A percentile compares a stretch with the other conserved stretches of the same genome.
These are phyloP conservation scores for Alternaria panax DNA, from an alignment of 2,329 filamentous ascomycete genomes.

Conservation along the genomic window DNA sequence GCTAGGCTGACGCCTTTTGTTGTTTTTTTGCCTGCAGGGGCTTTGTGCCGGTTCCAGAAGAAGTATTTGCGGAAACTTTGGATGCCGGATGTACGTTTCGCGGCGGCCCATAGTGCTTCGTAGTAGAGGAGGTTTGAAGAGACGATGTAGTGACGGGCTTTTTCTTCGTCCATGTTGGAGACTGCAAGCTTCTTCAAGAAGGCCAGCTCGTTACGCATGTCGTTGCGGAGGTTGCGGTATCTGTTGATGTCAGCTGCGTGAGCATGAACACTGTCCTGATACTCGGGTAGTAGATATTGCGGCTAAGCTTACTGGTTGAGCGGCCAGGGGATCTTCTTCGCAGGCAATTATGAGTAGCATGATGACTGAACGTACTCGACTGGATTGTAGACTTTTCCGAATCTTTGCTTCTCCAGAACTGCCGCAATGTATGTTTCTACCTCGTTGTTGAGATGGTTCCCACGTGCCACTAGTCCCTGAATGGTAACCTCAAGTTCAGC, in stretches of 20 bases:
- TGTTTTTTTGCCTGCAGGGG: constrained; percentile 29
- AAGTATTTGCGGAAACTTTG: constrained; percentile 59
- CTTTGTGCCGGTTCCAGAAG: constrained; percentile 38
- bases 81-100: constrained; percentile 64
- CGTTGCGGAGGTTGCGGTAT: constrained; percentile 39
- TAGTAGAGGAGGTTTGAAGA: constrained; percentile 73
- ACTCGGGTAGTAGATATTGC: neutral
- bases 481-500: constrained; percentile 35
- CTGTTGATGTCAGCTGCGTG: neutral
- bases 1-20: constrained; percentile 33
- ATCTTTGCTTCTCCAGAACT: constrained; percentile 41
- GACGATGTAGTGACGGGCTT: constrained; percentile 62
- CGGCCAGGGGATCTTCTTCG: neutral
- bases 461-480: constrained; percentile 48
- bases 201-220: constrained; percentile 47
- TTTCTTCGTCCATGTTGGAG: constrained; percentile 35
- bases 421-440: constrained; percentile 52
- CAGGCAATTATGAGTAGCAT: neutral
- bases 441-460: constrained; percentile 50
- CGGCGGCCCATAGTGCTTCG: constrained; percentile 68
- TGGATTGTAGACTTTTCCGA: constrained; percentile 45
- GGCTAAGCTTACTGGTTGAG: neutral
- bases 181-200: constrained; percentile 42
- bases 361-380: constrained; percentile 35
- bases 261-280: neutral